phyloP scores from a whole-genome alignment of 441 rosid genomes.

The Pelargonium myrrhifolium region DNA sequence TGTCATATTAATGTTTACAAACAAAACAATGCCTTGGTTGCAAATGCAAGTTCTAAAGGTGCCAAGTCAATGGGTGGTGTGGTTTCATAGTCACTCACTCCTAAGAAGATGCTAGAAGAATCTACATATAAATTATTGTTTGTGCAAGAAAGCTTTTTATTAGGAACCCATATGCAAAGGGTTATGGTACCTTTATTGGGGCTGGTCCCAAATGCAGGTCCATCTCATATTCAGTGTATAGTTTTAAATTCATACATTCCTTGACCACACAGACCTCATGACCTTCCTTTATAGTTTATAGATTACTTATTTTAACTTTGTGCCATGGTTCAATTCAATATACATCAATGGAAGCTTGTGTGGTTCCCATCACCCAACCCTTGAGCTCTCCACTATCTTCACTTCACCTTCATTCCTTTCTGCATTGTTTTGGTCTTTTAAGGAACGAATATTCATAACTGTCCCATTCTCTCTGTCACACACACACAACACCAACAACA shows the following conservation, averaged over 20 bases:
- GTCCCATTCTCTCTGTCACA: neutral
- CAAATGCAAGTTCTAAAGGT: neutral
- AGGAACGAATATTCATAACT: neutral
- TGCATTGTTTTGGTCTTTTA: neutral
- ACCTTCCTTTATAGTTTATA: neutral
- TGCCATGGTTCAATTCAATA: neutral
- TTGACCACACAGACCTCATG: neutral
- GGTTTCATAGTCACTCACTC: neutral
- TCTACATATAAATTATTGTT: neutral
- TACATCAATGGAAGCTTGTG: neutral
- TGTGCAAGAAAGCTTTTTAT: neutral
- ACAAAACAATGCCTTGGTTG: no score
- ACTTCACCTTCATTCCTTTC: neutral
- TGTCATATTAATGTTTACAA: no score
- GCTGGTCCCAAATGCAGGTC: neutral
- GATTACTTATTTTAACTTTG: neutral
- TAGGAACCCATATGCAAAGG: neutral
- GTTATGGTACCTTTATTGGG: neutral
- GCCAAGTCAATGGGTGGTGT: neutral
- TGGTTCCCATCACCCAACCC: neutral
- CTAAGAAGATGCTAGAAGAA: slow-evolving; percentile 4
- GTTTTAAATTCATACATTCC: neutral
- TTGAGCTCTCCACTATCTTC: neutral
- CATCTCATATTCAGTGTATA: neutral
- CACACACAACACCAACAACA: slow-evolving; percentile 1